Conservation (phyloP, 2,329 filamentous ascomycete species). For the Alternaria viburni region DNA sequence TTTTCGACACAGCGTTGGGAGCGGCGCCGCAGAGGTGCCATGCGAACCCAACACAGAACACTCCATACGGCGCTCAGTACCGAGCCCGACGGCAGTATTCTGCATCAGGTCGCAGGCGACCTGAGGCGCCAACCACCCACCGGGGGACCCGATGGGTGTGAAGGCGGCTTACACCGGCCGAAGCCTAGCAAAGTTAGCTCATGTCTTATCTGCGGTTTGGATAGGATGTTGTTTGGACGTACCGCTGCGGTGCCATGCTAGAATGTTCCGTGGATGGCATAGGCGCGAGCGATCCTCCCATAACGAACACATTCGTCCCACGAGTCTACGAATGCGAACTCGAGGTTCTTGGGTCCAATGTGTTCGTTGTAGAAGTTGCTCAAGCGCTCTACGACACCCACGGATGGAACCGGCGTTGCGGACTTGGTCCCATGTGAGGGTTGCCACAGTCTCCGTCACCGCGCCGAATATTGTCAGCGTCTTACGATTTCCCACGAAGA, state of each 20-base stretch:
- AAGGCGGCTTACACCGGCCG: not conserved
- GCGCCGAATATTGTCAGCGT: not conserved
- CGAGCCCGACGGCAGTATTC: not conserved
- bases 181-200: not conserved
- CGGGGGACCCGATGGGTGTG: not conserved
- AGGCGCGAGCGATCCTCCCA: not conserved
- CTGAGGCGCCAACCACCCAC: not conserved
- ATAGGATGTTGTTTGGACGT: not conserved
- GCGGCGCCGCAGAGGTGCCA: not conserved
- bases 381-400: not conserved
- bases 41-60: not conserved
- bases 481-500: not conserved
- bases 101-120: not conserved
- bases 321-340: not conserved
- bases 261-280: not conserved
- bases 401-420: not conserved
- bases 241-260: not conserved
- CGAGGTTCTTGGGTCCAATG: not conserved
- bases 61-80: not conserved
- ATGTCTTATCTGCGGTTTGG: not conserved
- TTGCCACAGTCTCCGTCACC: not conserved
- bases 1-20: slow-evolving; percentile 1
- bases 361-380: not conserved
- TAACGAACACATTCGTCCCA: not conserved
- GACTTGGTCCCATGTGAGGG: not conserved